A percentile compares a stretch with the other conserved stretches of the same genome.
Conservation (phyloP, 2,329 filamentous ascomycete species). For the Colletotrichum sp. region DNA sequence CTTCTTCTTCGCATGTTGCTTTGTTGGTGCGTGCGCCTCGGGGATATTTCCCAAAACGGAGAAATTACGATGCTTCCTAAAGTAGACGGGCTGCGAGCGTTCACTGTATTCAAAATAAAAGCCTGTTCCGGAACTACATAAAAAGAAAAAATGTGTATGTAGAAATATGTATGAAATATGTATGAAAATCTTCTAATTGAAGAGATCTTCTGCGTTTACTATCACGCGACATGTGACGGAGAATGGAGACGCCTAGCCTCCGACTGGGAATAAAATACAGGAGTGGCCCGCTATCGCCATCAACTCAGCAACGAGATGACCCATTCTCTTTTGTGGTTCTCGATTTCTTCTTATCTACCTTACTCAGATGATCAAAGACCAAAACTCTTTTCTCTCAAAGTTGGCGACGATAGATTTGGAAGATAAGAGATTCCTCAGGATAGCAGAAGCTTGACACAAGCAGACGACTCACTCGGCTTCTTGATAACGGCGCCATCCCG, state of each 20-base stretch:
- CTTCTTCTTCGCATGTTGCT: background rate
- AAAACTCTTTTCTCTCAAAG: background rate
- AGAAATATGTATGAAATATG: background rate
- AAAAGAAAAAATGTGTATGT: background rate
- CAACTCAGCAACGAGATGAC: background rate
- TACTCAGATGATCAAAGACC: too few relatives aligned
- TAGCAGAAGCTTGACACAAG: background rate
- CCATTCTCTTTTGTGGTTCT: background rate
- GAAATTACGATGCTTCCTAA: background rate
- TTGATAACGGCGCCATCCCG: background rate
- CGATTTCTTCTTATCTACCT: too few relatives aligned
- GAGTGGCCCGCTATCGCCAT: background rate
- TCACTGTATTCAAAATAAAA: background rate
- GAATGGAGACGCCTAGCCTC: background rate
- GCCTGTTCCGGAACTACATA: background rate
- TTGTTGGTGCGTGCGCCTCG: background rate
- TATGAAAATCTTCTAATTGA: background rate
- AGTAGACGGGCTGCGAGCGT: rapidly evolving
- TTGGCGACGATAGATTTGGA: background rate
- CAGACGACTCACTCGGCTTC: background rate
- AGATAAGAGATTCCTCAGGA: background rate
- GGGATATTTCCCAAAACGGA: background rate
- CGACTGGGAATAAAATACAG: background rate
- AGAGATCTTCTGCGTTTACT: background rate
- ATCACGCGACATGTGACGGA: background rate